Base-by-base conservation (phyloP, 2,329 filamentous ascomycete genomes). In the Fusarium sp. region DNA sequence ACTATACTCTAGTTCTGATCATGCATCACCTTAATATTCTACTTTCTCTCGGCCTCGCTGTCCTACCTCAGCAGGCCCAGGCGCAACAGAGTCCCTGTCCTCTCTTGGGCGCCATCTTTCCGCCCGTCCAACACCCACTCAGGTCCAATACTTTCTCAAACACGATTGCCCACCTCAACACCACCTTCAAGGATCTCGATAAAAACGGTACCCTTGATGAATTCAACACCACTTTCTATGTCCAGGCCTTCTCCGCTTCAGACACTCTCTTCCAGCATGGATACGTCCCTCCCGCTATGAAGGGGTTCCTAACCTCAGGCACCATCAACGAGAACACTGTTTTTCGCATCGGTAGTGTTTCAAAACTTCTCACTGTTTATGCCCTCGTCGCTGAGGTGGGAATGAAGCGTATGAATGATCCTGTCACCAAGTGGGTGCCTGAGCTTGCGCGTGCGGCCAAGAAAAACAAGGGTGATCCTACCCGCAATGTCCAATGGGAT, bases 351-450 rank as follows among this genome's bases (percentile, higher is more conserved):
- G 62, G 62, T 5, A 65, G 62, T 21, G 31, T 65, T 4, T 59
- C 60, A 0, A 65, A 65, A 4, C 16, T 65, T 5, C 20, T 65
- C 2, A 47, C 46, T 0, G 62, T 65, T 4, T 65, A 65, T 7
- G 33, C 44, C 1, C 21, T 65, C 0, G 38, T 65, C 5, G 39
- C 35, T 1, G 46, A 63, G 15, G 55, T 57, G 3, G 62, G 60
- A 6, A 47, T 58, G 46, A 39, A 52, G 8, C 21, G 8, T 12
- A 59, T 65, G 24, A 29, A 31, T 9, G 62, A 65, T 9, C 53
- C 53, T 0, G 60, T 65, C 1, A 65, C 60, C 0, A 65, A 53
- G 48, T 65, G 60, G 62, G 29, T 65, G 2, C 62, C 59, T 37
- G 62, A 65, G 6, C 46, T 65, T 15, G 60, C 53, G 5, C 21